Evolutionary conservation across 2,329 filamentous ascomycete species (phyloP), one percentile per base, ranked within the genome.

Genomic region (Penicillium sclerotigenum): DNA sequence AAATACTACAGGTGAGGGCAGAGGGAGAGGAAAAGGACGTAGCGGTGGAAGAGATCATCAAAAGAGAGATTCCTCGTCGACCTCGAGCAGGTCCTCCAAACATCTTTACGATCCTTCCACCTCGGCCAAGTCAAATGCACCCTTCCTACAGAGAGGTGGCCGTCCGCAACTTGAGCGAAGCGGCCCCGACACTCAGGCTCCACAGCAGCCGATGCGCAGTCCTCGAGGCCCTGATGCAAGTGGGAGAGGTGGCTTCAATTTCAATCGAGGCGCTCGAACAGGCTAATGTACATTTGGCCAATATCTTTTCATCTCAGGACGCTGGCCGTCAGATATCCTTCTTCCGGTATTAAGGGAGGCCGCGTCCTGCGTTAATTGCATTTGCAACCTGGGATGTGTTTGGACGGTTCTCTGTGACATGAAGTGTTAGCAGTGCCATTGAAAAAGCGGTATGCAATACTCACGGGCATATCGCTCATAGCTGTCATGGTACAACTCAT

Each of bases 81-180:
- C 54, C 59, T 74, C 63, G 54, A 73, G 52, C 60, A 77, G 65
- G 63, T 71, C 67, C 58, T 71, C 67, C 57, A 78, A 68, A 47
- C 88, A 91, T 67, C 80, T 96, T 1, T 96, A 86, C 73, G 91
- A 96, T 66, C 90, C 91, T 0, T 84, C 82, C 34, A 90, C 87
- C 69, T 78, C 85, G 14, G 76, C 84, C 4, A 91, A 85, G 65
- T 84, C 87, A 0, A 84, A 82, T 24, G 80, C 81, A 16, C 70
- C 75, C 26, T 75, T 73, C 59, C 60, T 76, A 28, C 78, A 79
- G 63, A 77, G 73, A 59, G 77, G 72, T 58, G 75, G 76, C 63
- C 77, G 65, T 50, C 66, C 62, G 42, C 67, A 63, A 47, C 63
- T 75, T 74, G 57, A 78, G 67, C 56, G 75, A 68, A 59, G 24